Percentiles rank a stretch among this genome's conserved stretches.
These are phyloP conservation scores for Jasminum sambac DNA, from an alignment of 257 asterid species.

Conservation along the genomic window DNA sequence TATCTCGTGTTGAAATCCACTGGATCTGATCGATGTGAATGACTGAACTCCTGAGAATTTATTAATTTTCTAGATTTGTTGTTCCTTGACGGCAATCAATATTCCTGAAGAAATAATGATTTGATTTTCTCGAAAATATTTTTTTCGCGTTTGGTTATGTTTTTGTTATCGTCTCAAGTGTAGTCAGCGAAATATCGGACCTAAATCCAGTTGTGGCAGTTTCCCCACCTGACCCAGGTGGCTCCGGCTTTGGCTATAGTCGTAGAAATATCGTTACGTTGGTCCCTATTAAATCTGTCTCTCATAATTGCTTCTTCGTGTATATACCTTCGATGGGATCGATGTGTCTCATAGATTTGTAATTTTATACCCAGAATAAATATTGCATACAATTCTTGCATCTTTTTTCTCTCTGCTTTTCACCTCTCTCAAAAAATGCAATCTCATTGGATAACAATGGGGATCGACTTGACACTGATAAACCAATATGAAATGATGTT, in stretches of 20 bases:
- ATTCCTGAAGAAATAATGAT: too few species aligned
- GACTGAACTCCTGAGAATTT: too few species aligned
- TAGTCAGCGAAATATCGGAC: neutral
- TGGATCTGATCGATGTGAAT: too few species aligned
- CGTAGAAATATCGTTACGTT: neutral
- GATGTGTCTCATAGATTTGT: neutral
- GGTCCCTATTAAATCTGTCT: neutral
- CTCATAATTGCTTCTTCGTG: neutral
- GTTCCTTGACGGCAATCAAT: too few species aligned
- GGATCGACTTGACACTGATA: neutral
- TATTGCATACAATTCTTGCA: neutral
- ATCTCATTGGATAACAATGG: neutral
- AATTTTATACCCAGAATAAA: neutral
- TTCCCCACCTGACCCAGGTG: neutral
- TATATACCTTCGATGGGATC: neutral
- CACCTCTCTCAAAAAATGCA: neutral
- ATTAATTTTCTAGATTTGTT: too few species aligned
- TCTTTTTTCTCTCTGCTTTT: neutral
- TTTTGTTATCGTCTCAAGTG: too few species aligned
- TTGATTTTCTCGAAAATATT: too few species aligned
- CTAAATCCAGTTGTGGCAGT: neutral
- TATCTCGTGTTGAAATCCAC: too few species aligned
- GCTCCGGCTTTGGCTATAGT: neutral
- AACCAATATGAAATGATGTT: neutral
- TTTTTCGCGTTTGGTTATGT: too few species aligned